Evolutionary conservation across 208 protist genomes (phyloP).

Genomic region (Leishmania braziliensis): DNA sequence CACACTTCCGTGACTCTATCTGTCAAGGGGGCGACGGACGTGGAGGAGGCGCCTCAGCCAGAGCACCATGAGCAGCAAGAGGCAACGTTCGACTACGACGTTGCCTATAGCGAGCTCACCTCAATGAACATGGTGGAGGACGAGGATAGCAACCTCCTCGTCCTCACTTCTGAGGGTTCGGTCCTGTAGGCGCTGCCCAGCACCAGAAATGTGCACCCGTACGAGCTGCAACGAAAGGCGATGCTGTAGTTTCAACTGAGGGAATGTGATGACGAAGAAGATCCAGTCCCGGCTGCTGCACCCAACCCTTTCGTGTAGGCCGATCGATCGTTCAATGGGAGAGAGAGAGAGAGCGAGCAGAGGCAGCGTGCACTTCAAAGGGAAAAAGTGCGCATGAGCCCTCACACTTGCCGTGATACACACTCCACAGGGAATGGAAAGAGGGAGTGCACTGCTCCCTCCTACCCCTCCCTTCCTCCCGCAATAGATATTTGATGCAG

Average conservation of each 20-base stretch:
- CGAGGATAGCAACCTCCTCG: not conserved
- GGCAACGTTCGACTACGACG: too few species aligned
- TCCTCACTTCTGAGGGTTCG: not conserved
- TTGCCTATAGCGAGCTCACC: too few species aligned
- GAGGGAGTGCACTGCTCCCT: not conserved
- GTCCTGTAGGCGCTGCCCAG: slow-evolving; percentile 8
- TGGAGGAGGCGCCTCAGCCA: not conserved
- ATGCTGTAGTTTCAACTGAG: not conserved
- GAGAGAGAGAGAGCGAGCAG: not conserved
- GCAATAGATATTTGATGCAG: not conserved
- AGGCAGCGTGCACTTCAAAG: not conserved
- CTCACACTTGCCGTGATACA: not conserved
- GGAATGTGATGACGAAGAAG: slow-evolving; percentile 19
- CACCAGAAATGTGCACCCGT: not conserved
- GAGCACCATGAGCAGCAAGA: too few species aligned
- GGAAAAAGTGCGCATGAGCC: not conserved
- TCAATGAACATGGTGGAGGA: not conserved
- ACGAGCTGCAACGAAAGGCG: not conserved
- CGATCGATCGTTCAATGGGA: not conserved
- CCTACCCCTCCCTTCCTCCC: not conserved
- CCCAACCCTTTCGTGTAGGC: slow-evolving; percentile 40
- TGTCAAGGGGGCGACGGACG: not conserved
- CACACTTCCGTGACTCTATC: not conserved
- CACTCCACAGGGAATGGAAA: not conserved
- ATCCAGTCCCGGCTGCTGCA: slow-evolving; percentile 23